These are phyloP conservation scores for Lomentospora prolificans DNA, from an alignment of 2,329 filamentous ascomycete genomes.

Conservation along the genomic window DNA sequence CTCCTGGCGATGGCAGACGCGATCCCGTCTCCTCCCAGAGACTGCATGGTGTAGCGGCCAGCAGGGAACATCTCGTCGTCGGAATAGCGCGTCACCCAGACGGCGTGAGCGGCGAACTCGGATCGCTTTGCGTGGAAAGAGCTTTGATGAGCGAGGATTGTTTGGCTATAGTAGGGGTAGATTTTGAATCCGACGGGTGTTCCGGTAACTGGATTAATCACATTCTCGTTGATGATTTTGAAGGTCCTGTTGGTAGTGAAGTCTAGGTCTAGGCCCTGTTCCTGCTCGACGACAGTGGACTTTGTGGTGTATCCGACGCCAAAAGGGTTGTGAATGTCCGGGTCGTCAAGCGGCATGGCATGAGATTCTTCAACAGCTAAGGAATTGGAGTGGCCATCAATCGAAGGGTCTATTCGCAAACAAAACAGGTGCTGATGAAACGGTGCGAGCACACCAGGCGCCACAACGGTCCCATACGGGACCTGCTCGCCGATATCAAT, in stretches of 20 bases:
- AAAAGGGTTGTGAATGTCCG: conserved; percentile 39
- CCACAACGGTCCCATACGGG: conserved; percentile 54
- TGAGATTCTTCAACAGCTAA: conserved; percentile 29
- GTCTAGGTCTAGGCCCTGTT: conserved; percentile 38
- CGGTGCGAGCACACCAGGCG: conserved; percentile 50
- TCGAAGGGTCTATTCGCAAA: conserved; percentile 53
- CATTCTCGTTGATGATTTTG: conserved; percentile 36
- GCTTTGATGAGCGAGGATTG: conserved; percentile 25
- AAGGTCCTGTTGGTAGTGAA: conserved; percentile 36
- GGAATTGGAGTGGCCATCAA: conserved; percentile 50
- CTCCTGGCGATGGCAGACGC: conserved; percentile 25
- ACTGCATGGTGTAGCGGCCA: conserved; percentile 37
- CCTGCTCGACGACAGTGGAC: conserved; percentile 30
- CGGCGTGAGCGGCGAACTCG: conserved; percentile 31
- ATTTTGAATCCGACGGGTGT: conserved; percentile 38
- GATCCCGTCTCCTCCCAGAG: conserved; percentile 28
- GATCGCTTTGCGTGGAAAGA: conserved; percentile 30
- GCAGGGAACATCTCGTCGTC: conserved; percentile 33
- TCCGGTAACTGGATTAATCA: conserved; percentile 30
- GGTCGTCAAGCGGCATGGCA: conserved; percentile 30
- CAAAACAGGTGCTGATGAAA: conserved; percentile 62
- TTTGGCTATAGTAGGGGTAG: conserved; percentile 33
- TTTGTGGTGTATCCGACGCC: conserved; percentile 35
- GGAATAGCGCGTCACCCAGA: conserved; percentile 34
- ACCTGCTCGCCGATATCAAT: conserved; percentile 42